Evolutionary conservation across 1,139 yeast genomes (phyloP).

Genomic region (Taiozyma onychis): DNA sequence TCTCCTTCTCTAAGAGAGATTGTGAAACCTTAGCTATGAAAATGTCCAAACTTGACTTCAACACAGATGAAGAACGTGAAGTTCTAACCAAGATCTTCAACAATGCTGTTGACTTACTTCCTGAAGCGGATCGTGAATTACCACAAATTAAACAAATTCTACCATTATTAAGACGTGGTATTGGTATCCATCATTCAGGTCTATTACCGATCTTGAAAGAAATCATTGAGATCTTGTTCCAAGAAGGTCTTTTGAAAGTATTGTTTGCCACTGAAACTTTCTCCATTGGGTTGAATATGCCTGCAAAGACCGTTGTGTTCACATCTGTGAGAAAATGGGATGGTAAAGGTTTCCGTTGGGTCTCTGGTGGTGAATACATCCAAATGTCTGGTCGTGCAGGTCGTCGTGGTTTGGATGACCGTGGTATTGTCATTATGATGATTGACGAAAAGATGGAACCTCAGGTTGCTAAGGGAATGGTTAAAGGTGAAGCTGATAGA

Average conservation of each 20-base stretch:
- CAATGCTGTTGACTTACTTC: conserved; percentile 81
- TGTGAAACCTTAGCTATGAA: conserved; percentile 92
- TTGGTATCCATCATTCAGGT: conserved; percentile 98
- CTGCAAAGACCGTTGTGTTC: conserved; percentile 97
- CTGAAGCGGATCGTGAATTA: conserved; percentile 84
- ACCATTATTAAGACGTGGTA: conserved; percentile 87
- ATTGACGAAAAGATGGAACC: conserved; percentile 99
- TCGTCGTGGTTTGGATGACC: conserved; percentile 97
- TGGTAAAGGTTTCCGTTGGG: conserved; percentile 96
- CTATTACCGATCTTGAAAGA: conserved; percentile 92
- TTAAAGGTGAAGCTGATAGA: conserved; percentile 95
- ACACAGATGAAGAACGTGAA: conserved; percentile 86
- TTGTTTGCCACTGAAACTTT: conserved; percentile 97
- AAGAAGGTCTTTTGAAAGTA: conserved; percentile 92
- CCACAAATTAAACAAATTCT: conserved; percentile 91
- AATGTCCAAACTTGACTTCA: conserved; percentile 92
- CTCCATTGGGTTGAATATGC: conserved; percentile 97
- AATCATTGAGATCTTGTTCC: conserved; percentile 93
- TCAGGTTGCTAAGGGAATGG: conserved; percentile 98
- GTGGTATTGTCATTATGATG: conserved; percentile 99
- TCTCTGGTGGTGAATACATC: conserved; percentile 97
- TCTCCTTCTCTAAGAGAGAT: conserved; percentile 93
- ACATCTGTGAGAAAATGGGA: conserved; percentile 98
- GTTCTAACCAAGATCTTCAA: conserved; percentile 82
- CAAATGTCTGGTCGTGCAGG: conserved; percentile 99